phyloP scores from a whole-genome alignment of 805 yeast species.

The Blastobotrys robertii region DNA sequence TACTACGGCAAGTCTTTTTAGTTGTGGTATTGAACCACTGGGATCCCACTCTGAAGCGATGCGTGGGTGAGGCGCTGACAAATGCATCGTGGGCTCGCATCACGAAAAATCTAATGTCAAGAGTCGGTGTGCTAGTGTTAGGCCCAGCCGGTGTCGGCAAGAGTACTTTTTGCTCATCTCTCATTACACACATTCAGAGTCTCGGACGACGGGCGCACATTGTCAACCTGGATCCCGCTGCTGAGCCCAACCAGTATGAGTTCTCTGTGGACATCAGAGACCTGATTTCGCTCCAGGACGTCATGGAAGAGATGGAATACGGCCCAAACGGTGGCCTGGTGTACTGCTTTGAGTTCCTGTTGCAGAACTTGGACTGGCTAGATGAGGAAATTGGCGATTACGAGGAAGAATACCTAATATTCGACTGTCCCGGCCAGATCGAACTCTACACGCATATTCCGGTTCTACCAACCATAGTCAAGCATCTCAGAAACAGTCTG shows the following conservation, averaged over 20 bases:
- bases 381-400: conserved; percentile 96
- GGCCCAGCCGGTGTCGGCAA: conserved; percentile 99
- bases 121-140: conserved; percentile 86
- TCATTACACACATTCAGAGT: conserved; percentile 79
- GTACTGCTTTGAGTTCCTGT: conserved; percentile 82
- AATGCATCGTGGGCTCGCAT: background rate
- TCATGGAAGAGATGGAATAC: conserved; percentile 84
- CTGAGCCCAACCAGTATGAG: conserved; percentile 84
- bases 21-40: no score
- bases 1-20: no score
- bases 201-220: conserved; percentile 90
- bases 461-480: conserved; percentile 78
- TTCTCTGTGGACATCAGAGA: conserved; percentile 90
- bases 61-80: background rate
- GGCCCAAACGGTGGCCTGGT: conserved; percentile 95
- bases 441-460: conserved; percentile 93
- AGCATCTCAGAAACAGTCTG: conserved; percentile 68
- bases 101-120: conserved; percentile 48
- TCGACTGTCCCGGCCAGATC: conserved; percentile 96
- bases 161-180: conserved; percentile 83
- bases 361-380: conserved; percentile 90
- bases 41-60: no score
- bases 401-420: conserved; percentile 86
- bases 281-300: conserved; percentile 82
- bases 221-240: conserved; percentile 95